Evolutionary conservation across 2,329 filamentous ascomycete species (phyloP), one percentile per base, ranked within the genome.

Genomic region (Paramyrothecium sp.): DNA sequence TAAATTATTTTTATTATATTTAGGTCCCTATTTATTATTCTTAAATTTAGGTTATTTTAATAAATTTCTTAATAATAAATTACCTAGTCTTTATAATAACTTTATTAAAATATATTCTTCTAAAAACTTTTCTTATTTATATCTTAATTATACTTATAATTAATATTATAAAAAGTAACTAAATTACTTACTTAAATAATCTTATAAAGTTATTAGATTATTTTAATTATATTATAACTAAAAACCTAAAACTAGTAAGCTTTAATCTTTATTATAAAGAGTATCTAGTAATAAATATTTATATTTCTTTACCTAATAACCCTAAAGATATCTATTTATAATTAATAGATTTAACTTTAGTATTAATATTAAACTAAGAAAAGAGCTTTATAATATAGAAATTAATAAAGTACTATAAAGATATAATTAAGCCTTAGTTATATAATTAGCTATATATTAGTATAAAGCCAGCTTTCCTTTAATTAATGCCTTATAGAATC

Each of bases 191-290:
- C 11, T 51, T 22, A 7, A 22, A 51, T 51, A 22, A 51, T 51
- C 11, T 21, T 51, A 22, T 51, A 51, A 21, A 22, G 11, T 21
- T 51, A 51, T 51, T 51, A 51, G 13, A 22, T 51, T 22, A 51
- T 51, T 51, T 51, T 38, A 51, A 34, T 51, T 12, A 11, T 51
- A 4, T 34, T 50, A 16, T 38, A 52, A 51, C 52, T 54, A 56
- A 34, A 56, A 51, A 50, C 33, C 7, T 58, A 55, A 21, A 48
- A 48, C 8, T n/a, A n/a, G 8, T n/a, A 48, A n/a, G 10, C 10
- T 11, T 11, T 48, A 48, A 21, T n/a, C 19, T 48, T 21, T n/a
- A 48, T n/a, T 48, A n/a, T 48, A n/a, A 48, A 48, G 8, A 11
- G 10, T 48, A 11, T 48, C 8, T n/a, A n/a, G 23, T 52, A 26